Evolutionary conservation across 164 flowering plant species (phyloP), one percentile per base, ranked within the genome.

Genomic region (Sedum album): DNA sequence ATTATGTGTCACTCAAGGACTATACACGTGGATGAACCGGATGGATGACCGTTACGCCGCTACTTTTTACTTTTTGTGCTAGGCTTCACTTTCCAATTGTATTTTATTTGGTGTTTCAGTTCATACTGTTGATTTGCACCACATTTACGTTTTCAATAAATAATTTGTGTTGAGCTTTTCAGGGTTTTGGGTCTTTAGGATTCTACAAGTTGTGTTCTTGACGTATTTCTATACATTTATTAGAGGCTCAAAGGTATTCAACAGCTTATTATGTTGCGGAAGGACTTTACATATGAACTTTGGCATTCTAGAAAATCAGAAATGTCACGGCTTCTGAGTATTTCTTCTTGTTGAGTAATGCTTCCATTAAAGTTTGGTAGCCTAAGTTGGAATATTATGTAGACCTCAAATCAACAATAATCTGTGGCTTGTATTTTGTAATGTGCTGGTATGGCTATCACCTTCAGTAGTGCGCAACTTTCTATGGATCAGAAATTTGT

Each of bases 381-480:
- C 17, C 28, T 53, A 23, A 53, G 60, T 53, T 53, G 60, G 60
- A 53, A 53, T 8, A 7, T 21, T 57, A 20, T 13, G 6, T 57
- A 57, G 33, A 57, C 62, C 33, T 57, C 33, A 9, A 28, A 28
- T 23, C 17, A 28, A 17, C 4, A 26, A 14, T 25, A 44, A 14
- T 11, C 14, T 3, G 13, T 57, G 31, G 62, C 33, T 51, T 51
- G 28, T 6, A 23, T n/a, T n/a, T n/a, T 25, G 60, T 39, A 39
- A 39, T 10, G 60, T 23, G 31, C 60, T 55, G 60, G 10, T 2
- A 28, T 57, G 31, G 33, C 15, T 28, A 57, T 57, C 31, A 5
- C 33, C 35, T 57, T 57, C 33, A 57, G 1, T 26, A 57, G 62
- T 57, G 62, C 62, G 33, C 62, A 57, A 57, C 62, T 57, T 53